phyloP scores from a whole-genome alignment of 768 basidiomycete species.

The Collybiopsis confluens region DNA sequence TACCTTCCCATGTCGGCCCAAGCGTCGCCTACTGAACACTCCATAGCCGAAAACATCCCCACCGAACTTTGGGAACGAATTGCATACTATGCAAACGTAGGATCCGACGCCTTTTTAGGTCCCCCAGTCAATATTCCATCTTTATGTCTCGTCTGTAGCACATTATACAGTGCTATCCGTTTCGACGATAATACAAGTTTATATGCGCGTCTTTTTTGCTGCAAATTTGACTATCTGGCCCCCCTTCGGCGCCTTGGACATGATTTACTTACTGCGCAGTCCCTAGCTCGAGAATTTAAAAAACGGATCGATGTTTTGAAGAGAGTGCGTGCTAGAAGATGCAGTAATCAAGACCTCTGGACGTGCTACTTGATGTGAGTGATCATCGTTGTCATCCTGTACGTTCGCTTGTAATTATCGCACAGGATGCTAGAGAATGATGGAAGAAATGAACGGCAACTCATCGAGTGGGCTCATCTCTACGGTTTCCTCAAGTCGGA shows the following conservation, averaged over 20 bases:
- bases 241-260: constrained; percentile 32
- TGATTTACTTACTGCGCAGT: constrained; percentile 31
- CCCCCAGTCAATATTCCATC: constrained; percentile 37
- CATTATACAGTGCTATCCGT: constrained; percentile 30
- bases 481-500: constrained; percentile 19
- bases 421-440: constrained; percentile 44
- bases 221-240: constrained; percentile 41
- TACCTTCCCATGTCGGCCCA: not conserved
- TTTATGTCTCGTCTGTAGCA: constrained; percentile 34
- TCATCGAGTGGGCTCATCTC: constrained; percentile 37
- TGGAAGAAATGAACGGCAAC: constrained; percentile 39
- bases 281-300: constrained; percentile 39
- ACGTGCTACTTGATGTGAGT: constrained; percentile 45
- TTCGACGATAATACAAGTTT: constrained; percentile 31
- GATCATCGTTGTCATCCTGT: not conserved
- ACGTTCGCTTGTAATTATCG: not conserved
- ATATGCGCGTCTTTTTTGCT: constrained; percentile 39
- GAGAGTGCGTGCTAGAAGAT: constrained; percentile 30
- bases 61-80: constrained; percentile 36
- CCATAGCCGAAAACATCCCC: constrained; percentile 13
- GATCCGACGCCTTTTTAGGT: constrained; percentile 31
- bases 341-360: constrained; percentile 44
- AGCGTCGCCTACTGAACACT: not conserved
- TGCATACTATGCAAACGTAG: constrained; percentile 33
- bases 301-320: constrained; percentile 36